These are phyloP conservation scores for Cercospora brassicicola DNA, from an alignment of 2,329 filamentous ascomycete species.

Conservation along the genomic window DNA sequence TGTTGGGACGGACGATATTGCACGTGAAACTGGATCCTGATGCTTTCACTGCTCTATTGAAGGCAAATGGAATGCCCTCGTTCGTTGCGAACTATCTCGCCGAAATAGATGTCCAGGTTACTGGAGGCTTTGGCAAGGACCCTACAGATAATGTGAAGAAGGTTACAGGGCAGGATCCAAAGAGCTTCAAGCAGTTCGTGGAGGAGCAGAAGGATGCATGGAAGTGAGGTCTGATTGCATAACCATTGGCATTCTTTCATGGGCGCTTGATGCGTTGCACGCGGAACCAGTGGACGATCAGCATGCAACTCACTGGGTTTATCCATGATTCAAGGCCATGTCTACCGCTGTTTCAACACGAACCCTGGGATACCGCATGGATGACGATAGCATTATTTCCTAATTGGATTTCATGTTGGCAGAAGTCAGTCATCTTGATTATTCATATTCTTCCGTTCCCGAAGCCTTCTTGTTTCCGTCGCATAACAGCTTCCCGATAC, in stretches of 20 bases:
- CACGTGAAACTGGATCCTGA: conserved; percentile 15
- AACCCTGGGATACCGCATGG: too few species aligned
- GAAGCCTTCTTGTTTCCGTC: too few species aligned
- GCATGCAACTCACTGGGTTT: too few species aligned
- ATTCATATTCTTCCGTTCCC: too few species aligned
- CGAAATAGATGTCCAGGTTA: conserved; percentile 20
- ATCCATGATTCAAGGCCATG: too few species aligned
- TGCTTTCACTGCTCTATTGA: conserved; percentile 11
- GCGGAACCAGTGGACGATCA: too few species aligned
- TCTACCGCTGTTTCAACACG: too few species aligned
- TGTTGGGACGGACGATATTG: conserved; percentile 14
- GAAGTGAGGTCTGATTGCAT: not conserved
- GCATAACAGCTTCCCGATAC: too few species aligned
- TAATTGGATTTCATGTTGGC: too few species aligned
- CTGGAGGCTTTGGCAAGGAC: conserved; percentile 12
- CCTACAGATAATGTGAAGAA: conserved; percentile 17
- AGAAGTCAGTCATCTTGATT: too few species aligned
- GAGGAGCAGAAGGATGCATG: conserved; percentile 17
- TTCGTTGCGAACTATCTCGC: conserved; percentile 18
- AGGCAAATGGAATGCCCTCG: not conserved
- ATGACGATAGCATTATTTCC: too few species aligned
- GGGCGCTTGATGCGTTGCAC: too few species aligned
- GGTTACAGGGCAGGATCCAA: conserved; percentile 14
- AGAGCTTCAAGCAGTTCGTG: conserved; percentile 15
- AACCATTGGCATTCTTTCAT: not conserved